Conservation (phyloP, 2,329 filamentous ascomycete species). For the Penicillium sp. region DNA sequence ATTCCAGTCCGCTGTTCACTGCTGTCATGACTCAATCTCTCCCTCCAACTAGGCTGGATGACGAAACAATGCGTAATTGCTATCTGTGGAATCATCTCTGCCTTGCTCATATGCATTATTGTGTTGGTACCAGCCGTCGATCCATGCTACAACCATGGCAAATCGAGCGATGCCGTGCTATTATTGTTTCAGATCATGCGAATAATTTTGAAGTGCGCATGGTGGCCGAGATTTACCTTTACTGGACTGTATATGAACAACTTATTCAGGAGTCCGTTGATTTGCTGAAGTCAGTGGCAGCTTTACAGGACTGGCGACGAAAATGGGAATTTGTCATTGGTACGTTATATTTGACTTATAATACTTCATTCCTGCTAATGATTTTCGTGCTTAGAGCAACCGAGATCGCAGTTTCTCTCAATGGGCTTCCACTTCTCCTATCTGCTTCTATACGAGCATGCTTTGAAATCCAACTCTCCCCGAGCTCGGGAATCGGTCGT, state of each 20-base stretch:
- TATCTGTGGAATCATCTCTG: conserved; percentile 48
- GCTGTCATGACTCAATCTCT: conserved; percentile 10
- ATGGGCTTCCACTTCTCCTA: conserved; percentile 50
- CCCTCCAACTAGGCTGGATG: conserved; percentile 7
- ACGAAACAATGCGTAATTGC: conserved; percentile 29
- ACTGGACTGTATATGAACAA: conserved; percentile 47
- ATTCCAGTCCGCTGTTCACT: conserved; percentile 39
- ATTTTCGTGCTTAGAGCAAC: conserved; percentile 21
- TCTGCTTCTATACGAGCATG: conserved; percentile 41
- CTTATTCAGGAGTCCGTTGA: conserved; percentile 30
- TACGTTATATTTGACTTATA: conserved; percentile 13
- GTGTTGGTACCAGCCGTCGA: conserved; percentile 43
- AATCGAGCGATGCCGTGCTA: conserved; percentile 37
- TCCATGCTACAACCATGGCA: conserved; percentile 39
- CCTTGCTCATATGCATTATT: conserved; percentile 47
- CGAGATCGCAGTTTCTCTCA: conserved; percentile 45
- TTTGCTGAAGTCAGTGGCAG: conserved; percentile 33
- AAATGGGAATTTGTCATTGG: conserved; percentile 43
- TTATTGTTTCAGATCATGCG: conserved; percentile 38
- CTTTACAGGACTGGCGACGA: conserved; percentile 39
- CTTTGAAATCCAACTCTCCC: conserved; percentile 35
- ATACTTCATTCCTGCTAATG: neutral
- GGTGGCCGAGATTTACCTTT: conserved; percentile 47
- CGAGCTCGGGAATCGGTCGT: conserved; percentile 36
- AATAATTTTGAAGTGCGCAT: conserved; percentile 49